These are phyloP conservation scores for Calonectria crousiana DNA, from an alignment of 2,329 filamentous ascomycete genomes.

Conservation along the genomic window DNA sequence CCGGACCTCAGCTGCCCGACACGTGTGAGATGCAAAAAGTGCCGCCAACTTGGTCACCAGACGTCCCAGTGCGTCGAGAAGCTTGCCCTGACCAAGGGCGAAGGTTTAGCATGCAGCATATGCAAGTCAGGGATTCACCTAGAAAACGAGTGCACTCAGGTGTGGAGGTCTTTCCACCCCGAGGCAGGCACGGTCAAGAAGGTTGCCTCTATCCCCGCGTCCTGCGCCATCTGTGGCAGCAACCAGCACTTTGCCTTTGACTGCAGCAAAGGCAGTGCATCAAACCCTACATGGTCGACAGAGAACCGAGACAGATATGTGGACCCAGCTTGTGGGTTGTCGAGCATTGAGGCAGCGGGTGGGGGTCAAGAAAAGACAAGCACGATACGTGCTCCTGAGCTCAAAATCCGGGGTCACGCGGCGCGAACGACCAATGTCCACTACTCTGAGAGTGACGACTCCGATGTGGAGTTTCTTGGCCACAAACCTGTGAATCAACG, in stretches of 20 bases:
- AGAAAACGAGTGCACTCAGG: constrained; percentile 69
- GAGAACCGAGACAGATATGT: constrained; percentile 63
- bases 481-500: constrained; percentile 48
- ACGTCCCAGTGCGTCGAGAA: constrained; percentile 66
- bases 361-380: constrained; percentile 39
- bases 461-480: constrained; percentile 58
- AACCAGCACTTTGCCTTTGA: constrained; percentile 69
- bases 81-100: constrained; percentile 63
- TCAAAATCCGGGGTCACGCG: constrained; percentile 51
- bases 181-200: constrained; percentile 56
- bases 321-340: constrained; percentile 56
- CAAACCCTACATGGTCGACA: constrained; percentile 65
- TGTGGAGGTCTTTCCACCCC: constrained; percentile 70
- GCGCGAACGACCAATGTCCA: constrained; percentile 54
- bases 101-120: constrained; percentile 70
- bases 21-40: constrained; percentile 67
- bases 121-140: constrained; percentile 69
- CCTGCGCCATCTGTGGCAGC: constrained; percentile 69
- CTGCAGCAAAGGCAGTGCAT: constrained; percentile 53
- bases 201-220: constrained; percentile 62
- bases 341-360: constrained; percentile 52
- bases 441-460: constrained; percentile 62
- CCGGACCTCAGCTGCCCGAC: constrained; percentile 64
- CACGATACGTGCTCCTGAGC: constrained; percentile 41
- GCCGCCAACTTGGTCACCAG: constrained; percentile 72